phyloP scores from a whole-genome alignment of 192 early-diverging fungal genomes.

The Backusella australiensis region DNA sequence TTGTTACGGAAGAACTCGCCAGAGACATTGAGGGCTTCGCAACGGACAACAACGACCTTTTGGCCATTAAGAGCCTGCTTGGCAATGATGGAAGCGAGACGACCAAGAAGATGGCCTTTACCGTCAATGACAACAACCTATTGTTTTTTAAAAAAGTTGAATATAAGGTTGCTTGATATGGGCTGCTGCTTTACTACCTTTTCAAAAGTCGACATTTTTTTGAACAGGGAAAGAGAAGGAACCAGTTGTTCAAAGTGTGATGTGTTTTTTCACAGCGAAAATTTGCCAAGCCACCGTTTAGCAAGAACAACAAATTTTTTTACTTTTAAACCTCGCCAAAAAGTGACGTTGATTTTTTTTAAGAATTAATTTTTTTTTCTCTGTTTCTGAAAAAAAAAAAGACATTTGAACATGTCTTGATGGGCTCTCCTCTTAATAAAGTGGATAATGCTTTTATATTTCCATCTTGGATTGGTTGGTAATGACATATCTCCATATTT shows the following conservation, averaged over 20 bases:
- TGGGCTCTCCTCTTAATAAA: too few species aligned
- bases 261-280: slow-evolving; percentile 5
- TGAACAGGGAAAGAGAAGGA: slow-evolving; percentile 14
- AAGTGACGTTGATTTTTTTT: neutral
- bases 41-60: slow-evolving; percentile 95
- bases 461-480: too few species aligned
- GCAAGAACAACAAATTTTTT: slow-evolving; percentile 7
- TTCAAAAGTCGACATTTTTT: slow-evolving; percentile 31
- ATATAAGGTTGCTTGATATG: neutral
- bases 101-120: slow-evolving; percentile 98
- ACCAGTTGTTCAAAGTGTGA: slow-evolving; percentile 15
- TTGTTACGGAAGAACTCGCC: slow-evolving; percentile 99
- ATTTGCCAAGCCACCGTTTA: neutral
- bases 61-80: slow-evolving; percentile 98
- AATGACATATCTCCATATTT: too few species aligned
- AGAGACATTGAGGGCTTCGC: slow-evolving; percentile 98
- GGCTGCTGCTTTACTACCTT: slow-evolving; percentile 9
- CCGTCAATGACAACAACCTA: slow-evolving; percentile 98
- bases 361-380: too few species aligned
- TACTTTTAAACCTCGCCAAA: neutral
- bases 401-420: too few species aligned
- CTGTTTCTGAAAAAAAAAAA: too few species aligned
- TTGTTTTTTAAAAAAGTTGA: neutral
- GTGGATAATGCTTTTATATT: too few species aligned
- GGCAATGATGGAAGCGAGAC: slow-evolving; percentile 95